Conservation (phyloP, 192 early-diverging fungal species). For the Backusella tuberculispora region DNA sequence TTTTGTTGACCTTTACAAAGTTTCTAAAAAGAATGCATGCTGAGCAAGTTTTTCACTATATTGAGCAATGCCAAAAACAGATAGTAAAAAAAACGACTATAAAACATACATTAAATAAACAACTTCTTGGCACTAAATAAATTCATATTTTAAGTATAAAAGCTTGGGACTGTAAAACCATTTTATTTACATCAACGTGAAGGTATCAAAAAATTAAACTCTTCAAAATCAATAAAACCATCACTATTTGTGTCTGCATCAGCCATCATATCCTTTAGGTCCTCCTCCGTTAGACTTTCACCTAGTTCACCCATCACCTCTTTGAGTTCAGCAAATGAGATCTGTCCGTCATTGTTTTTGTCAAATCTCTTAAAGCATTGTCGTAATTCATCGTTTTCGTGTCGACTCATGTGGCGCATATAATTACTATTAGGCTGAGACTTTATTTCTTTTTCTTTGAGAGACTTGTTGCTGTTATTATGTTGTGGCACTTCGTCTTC, state of each 20-base stretch:
- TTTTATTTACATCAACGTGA: neutral
- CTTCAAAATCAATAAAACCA: conserved; percentile 44
- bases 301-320: conserved; percentile 35
- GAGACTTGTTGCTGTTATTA: neutral
- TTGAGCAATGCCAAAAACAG: neutral
- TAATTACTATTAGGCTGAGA: neutral
- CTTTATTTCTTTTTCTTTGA: neutral
- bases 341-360: conserved; percentile 39
- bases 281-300: conserved; percentile 22
- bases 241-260: conserved; percentile 40
- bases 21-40: neutral
- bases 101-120: neutral
- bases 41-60: conserved; percentile 1
- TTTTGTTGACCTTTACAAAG: neutral
- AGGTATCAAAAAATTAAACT: conserved; percentile 38
- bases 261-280: conserved; percentile 38
- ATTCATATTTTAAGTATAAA: neutral
- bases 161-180: neutral
- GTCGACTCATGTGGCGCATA: neutral
- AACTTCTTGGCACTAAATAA: neutral
- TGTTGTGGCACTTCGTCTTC: neutral
- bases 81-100: too few relatives aligned
- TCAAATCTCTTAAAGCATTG: conserved; percentile 38
- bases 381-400: conserved; percentile 30
- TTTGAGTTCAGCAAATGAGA: conserved; percentile 29